Evolutionary conservation across 805 yeast species (phyloP).

Genomic region (Hanseniaspora hatyaiensis): DNA sequence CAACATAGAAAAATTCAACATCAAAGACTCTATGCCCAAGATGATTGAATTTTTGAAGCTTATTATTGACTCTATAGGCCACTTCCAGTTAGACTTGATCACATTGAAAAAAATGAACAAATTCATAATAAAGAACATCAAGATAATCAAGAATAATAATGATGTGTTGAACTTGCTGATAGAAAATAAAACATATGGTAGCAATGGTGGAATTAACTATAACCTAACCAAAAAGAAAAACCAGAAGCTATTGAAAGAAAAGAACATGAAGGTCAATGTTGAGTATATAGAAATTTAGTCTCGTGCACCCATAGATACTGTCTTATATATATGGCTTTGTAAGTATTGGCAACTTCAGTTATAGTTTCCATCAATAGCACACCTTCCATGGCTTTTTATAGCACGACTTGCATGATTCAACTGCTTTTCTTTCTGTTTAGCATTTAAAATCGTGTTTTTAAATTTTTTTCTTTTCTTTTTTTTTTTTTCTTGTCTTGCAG

Average conservation of each 20-base stretch:
- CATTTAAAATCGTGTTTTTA: too few relatives aligned
- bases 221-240: slow-evolving; percentile 14
- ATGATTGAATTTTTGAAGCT: slow-evolving; percentile 27
- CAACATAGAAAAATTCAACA: slow-evolving; percentile 18
- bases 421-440: too few relatives aligned
- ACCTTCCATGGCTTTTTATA: too few relatives aligned
- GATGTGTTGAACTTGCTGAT: slow-evolving; percentile 13
- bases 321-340: too few relatives aligned
- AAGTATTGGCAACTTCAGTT: too few relatives aligned
- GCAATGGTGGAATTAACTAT: slow-evolving; percentile 15
- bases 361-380: too few relatives aligned
- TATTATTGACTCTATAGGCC: slow-evolving; percentile 29
- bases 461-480: too few relatives aligned
- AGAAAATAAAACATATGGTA: slow-evolving; percentile 16
- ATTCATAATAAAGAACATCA: slow-evolving; percentile 15
- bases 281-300: slow-evolving; percentile 10
- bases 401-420: too few relatives aligned
- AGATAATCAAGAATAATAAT: slow-evolving; percentile 14
- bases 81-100: slow-evolving; percentile 25
- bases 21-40: slow-evolving; percentile 20
- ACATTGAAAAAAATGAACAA: slow-evolving; percentile 15
- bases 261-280: slow-evolving; percentile 8
- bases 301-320: too few relatives aligned
- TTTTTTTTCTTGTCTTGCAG: too few relatives aligned
- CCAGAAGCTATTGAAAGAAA: slow-evolving; percentile 9